These are phyloP conservation scores for Cadophora luteo-olivacea DNA, from an alignment of 2,329 filamentous ascomycete species.

Conservation along the genomic window DNA sequence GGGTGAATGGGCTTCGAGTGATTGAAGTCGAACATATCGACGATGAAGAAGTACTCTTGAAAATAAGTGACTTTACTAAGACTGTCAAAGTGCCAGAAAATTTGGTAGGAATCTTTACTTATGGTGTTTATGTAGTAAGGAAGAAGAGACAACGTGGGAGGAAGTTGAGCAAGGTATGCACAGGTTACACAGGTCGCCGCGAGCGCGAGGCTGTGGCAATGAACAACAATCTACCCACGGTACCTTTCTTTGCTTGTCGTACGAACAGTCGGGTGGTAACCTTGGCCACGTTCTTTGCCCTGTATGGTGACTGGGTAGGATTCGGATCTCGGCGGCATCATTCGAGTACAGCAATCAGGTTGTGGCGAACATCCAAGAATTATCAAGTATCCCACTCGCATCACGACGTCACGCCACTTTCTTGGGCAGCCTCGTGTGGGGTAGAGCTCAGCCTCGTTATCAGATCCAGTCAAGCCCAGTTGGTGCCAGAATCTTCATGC, in stretches of 20 bases:
- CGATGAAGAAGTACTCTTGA: background rate
- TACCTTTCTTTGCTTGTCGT: slow-evolving; percentile 17
- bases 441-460: background rate
- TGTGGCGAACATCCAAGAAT: background rate
- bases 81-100: background rate
- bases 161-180: slow-evolving; percentile 2
- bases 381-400: slow-evolving; percentile 2
- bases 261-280: slow-evolving; percentile 17
- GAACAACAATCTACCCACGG: background rate
- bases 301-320: slow-evolving; percentile 4
- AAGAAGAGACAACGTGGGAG: background rate
- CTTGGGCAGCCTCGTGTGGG: slow-evolving; percentile 20
- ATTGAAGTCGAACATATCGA: background rate
- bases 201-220: slow-evolving; percentile 16
- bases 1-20: background rate
- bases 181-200: slow-evolving; percentile 18
- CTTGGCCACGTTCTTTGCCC: background rate
- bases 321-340: slow-evolving; percentile 19
- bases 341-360: slow-evolving; percentile 5
- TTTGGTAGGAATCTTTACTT: background rate
- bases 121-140: background rate
- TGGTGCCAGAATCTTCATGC: background rate
- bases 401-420: slow-evolving; percentile 23
- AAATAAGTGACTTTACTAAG: background rate
- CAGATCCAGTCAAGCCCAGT: background rate